Percentiles rank a stretch among this genome's conserved stretches.
These are phyloP conservation scores for Phaseolus lunatus DNA, from an alignment of 306 rosid species.

Conservation along the genomic window DNA sequence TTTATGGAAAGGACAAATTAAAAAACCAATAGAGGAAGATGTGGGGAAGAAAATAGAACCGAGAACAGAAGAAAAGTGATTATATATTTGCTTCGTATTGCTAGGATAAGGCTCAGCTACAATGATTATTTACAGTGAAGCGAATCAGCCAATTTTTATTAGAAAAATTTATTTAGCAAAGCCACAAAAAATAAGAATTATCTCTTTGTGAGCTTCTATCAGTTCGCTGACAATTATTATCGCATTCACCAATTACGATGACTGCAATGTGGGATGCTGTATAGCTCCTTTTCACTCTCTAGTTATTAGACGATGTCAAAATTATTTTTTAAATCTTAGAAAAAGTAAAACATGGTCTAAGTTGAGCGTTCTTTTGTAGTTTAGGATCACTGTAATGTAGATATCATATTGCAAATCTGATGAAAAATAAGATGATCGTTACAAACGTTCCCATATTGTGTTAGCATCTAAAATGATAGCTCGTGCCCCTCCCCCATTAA, in stretches of 20 bases:
- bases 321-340: background rate
- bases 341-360: background rate
- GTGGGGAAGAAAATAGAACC: background rate
- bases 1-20: background rate
- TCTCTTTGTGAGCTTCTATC: background rate
- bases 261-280: background rate
- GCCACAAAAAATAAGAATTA: background rate
- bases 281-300: background rate
- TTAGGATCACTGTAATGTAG: background rate
- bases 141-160: background rate
- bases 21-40: background rate
- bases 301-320: background rate
- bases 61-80: slow-evolving; percentile 5
- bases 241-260: background rate
- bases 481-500: background rate
- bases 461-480: slow-evolving; percentile 6
- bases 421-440: background rate
- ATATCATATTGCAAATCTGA: background rate
- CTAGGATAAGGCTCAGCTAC: background rate
- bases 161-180: background rate
- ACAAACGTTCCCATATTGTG: background rate
- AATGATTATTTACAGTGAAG: background rate
- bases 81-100: slow-evolving; percentile 10
- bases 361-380: background rate
- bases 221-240: background rate